Evolutionary conservation across 2,329 filamentous ascomycete genomes (phyloP).

Genomic region (Aspergillus fructus): DNA sequence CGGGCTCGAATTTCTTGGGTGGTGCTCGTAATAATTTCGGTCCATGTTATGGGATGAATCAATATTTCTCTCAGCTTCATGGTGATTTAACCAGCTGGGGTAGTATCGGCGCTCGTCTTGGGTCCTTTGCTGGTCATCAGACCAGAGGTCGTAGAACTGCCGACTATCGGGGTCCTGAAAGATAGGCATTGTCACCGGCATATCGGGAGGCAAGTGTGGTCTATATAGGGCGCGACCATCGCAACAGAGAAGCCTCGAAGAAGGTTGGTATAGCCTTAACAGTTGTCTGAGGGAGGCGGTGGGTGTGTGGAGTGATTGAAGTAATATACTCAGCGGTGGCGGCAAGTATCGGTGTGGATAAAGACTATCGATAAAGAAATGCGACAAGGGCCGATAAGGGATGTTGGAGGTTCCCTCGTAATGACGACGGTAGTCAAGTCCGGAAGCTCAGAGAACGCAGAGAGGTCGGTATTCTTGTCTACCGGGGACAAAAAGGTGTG

Average conservation of each 20-base stretch:
- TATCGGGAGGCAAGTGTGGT: slow-evolving; percentile 14
- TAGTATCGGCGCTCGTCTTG: slow-evolving; percentile 9
- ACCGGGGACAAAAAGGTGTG: slow-evolving; percentile 12
- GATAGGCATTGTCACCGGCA: slow-evolving; percentile 33
- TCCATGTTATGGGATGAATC: slow-evolving; percentile 17
- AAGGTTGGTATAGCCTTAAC: not conserved
- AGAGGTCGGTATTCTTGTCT: slow-evolving; percentile 2
- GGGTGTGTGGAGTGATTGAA: not conserved
- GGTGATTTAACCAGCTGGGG: slow-evolving; percentile 15
- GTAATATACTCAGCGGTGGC: slow-evolving; percentile 12
- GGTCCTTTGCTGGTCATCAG: slow-evolving; percentile 21
- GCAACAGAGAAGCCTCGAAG: slow-evolving; percentile 16
- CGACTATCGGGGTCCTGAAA: slow-evolving; percentile 36
- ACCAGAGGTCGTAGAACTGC: slow-evolving; percentile 27
- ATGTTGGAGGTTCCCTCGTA: too few species aligned
- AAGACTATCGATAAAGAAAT: not conserved
- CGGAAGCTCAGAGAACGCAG: not conserved
- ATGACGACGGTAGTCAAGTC: not conserved
- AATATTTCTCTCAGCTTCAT: slow-evolving; percentile 10
- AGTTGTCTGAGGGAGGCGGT: not conserved
- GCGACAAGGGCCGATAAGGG: not conserved
- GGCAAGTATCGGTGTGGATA: not conserved
- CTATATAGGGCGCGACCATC: slow-evolving; percentile 24
- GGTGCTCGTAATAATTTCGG: slow-evolving; percentile 13
- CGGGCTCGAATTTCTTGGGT: slow-evolving; percentile 15